Conservation (phyloP, 2,329 filamentous ascomycete species). For the Sodiomyces alkalinus region DNA sequence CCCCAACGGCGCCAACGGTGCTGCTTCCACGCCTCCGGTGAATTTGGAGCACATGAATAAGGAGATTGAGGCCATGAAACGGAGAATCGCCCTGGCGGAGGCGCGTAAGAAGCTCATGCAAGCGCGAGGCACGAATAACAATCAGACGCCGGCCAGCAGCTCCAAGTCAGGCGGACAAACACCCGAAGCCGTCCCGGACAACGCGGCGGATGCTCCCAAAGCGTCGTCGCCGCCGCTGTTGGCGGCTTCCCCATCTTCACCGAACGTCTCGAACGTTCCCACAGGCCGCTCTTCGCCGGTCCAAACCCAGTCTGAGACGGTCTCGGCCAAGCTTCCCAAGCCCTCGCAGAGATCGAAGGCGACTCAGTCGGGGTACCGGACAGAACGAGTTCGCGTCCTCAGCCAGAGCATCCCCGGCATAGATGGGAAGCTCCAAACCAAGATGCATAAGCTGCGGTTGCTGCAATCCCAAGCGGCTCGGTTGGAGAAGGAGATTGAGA, state of each 20-base stretch:
- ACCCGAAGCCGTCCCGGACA: too few species aligned
- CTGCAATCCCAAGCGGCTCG: conserved; percentile 30
- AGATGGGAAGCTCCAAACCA: conserved; percentile 23
- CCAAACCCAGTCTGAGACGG: conserved; percentile 9
- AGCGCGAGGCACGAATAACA: too few species aligned
- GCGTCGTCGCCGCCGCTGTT: too few species aligned
- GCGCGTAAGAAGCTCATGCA: conserved; percentile 34
- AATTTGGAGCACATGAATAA: conserved; percentile 36
- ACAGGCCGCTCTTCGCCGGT: conserved; percentile 11
- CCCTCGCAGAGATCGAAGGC: conserved; percentile 6
- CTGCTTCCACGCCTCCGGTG: conserved; percentile 21
- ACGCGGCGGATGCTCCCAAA: too few species aligned
- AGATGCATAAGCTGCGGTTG: conserved; percentile 29
- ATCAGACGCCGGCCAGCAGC: too few species aligned
- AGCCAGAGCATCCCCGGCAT: conserved; percentile 23
- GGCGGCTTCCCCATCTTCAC: neutral
- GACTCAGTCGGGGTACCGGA: conserved; percentile 1
- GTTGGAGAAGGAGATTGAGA: conserved; percentile 31
- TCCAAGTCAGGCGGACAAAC: conserved; percentile 4
- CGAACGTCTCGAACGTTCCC: conserved; percentile 6
- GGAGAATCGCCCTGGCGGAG: conserved; percentile 42
- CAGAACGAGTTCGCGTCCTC: conserved; percentile 16
- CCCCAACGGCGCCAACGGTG: too few species aligned
- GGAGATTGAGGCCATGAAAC: conserved; percentile 45
- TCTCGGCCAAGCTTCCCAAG: conserved; percentile 13